Evolutionary conservation across 139 green algal species (phyloP), one percentile per base, ranked within the genome.

Genomic region (Axilococcus clingmanii): DNA sequence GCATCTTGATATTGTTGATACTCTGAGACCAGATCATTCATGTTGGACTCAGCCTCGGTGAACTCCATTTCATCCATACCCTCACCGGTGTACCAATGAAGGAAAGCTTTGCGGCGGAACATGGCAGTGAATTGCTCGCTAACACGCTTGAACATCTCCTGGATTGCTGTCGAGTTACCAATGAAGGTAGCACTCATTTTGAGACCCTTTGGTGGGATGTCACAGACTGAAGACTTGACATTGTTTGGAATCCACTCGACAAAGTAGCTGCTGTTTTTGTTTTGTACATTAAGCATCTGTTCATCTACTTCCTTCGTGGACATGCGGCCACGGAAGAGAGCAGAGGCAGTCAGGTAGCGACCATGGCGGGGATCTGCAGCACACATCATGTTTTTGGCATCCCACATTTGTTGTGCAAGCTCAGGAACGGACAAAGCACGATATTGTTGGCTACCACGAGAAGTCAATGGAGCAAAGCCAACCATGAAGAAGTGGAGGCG

Each of bases 51-150:
- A 32, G 87, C 89, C 76, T 97, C 89, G 31, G 89, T 95, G 68
- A 97, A 97, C 70, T 97, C 89, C 89, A 97, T 97, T 78, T 97
- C 89, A 63, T 97, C 89, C 89, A 97, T 95, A 59, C 89, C 89
- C 80, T 96, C 86, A 49, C 88, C 88, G 29, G 85, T 94, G 77
- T 94, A 95, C 86, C 86, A 95, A 72, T 95, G 86, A n/a, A 95
- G 69, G 82, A 95, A 95, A 33, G 86, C 86, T 76, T 97, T 97
- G 66, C 89, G 77, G 34, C 89, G 68, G 83, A 96, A 97, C 89
- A 97, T 95, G 52, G 86, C 85, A 17, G 86, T 94, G 73, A 97
- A 97, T 71, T 94, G 84, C 69, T 96, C 89, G 45, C 63, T 82
- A 52, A 87, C 88, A 46, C 84, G 86, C 81, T 89, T 63, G 55